phyloP scores from a whole-genome alignment of 345 rosid genomes.

The Populus ilicifolia region DNA sequence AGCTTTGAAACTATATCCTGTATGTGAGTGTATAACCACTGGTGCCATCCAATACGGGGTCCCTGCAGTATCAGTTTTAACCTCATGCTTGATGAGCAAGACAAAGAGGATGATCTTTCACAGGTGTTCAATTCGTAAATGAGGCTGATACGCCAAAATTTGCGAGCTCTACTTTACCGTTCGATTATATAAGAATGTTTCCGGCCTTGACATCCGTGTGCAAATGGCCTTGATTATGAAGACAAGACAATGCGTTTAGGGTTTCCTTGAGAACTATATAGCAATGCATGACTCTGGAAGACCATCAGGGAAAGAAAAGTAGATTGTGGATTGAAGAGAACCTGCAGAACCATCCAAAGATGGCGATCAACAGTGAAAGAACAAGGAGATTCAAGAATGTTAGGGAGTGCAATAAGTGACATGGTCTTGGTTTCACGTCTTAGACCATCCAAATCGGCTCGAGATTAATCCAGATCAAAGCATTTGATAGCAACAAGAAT shows the following conservation, averaged over 20 bases:
- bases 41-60: constrained; percentile 99
- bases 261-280: constrained; percentile 62
- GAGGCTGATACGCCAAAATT: constrained; percentile 90
- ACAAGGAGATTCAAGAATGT: constrained; percentile 71
- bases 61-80: constrained; percentile 70
- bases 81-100: constrained; percentile 41
- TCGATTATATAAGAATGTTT: constrained; percentile 62
- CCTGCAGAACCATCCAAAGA: constrained; percentile 89
- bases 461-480: constrained; percentile 66
- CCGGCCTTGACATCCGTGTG: constrained; percentile 81
- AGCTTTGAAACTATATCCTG: too few relatives aligned
- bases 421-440: constrained; percentile 74
- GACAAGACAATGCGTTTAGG: constrained; percentile 58
- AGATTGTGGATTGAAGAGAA: constrained; percentile 70
- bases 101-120: constrained; percentile 3
- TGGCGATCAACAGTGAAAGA: constrained; percentile 70
- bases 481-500: constrained; percentile 71
- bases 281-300: constrained; percentile 74
- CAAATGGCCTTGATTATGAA: constrained; percentile 74
- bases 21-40: constrained; percentile 89
- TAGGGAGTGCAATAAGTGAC: constrained; percentile 75
- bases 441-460: constrained; percentile 58
- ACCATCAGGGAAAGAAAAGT: constrained; percentile 59
- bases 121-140: constrained; percentile 48
- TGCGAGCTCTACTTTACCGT: constrained; percentile 68